Base-by-base conservation (phyloP, 805 yeast species). In the Torulaspora quercuum region DNA sequence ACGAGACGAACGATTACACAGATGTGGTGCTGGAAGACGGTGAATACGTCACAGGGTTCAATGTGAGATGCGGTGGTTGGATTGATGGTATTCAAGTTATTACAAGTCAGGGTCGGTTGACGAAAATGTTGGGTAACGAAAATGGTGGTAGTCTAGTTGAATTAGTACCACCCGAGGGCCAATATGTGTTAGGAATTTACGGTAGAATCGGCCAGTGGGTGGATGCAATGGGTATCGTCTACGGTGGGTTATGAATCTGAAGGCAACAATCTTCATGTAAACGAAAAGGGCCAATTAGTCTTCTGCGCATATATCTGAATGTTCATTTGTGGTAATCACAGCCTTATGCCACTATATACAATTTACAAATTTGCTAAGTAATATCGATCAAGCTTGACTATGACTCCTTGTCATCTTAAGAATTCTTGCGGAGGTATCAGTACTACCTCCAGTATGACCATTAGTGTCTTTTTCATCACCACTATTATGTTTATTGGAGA, bases 21-120 rank as follows among this genome's bases (percentile, higher is more conserved):
- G 88, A 81, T 41, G 72, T 81, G 40, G 56, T 53, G 1, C 50
- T 88, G n/a, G 64, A 65, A 3, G 57, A 57, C 0, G 84, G 78
- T 30, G 95, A 90, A 54, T 41, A 46, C 7, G 64, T 90, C 6
- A 57, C 68, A 3, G 82, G 80, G 16, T 64, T 89, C 37, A 68
- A 72, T 27, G 63, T 87, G 29, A 69, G 95, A 46, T 68, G 77
- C 26, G 97, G 97, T 7, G 78, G 70, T 1, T 92, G 97, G 97
- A 68, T 92, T 4, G 97, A 92, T 66, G 95, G 82, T 1, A 65
- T 86, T 14, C 92, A 84, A 54, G 64, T 92, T 21, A 68, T 78
- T 12, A 83, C 95, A 2, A 66, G 64, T 39, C 54, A 55, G 3
- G 82, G 82, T 2, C 67, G 78, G 42, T 50, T 65, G 1, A 73